Evolutionary conservation across 257 asterid species (phyloP), one percentile per base, ranked within the genome.

Genomic region (Echites panduratus): DNA sequence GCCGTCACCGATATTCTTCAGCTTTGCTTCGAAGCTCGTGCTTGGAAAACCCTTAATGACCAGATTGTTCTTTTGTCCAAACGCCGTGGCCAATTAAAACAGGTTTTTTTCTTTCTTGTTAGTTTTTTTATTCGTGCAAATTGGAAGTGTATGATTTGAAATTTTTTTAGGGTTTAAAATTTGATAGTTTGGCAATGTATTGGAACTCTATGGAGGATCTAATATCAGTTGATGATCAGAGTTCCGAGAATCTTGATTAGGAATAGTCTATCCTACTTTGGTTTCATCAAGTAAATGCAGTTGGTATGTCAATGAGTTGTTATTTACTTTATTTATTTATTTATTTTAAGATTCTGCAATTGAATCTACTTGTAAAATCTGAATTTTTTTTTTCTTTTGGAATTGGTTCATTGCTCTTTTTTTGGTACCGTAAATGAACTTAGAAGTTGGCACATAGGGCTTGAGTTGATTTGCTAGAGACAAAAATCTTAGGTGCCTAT

Each of bases 41-140:
- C 90, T 54, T 95, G 99, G 99, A 85, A 79, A 59, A 89, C 84
- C 22, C 90, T 95, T 47, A 89, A 87, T 44, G 99, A 95, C 26
- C 99, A 95, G 87, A 95, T 95, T 80, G 75, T 92, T 75, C 87
- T 92, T 20, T 76, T 92, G 44, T 95, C 98, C 66, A 95, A 95
- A 84, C 95, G 99, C 71, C 96, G 97, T 54, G 99, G 99, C 20
- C 98, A 95, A 85, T 81, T 95, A 77, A 95, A 95, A 72, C 99
- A 95, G 98, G 99, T 38, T 7, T 62, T 41, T 44, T 56, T 12
- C 7, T 52, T 70, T 8, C 67, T 66, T 63, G 2, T 2, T 7
- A 22, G 17, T 2, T 52, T 63, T 63, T 70, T 11, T 43, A 24
- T n/a, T 40, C 12, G 19, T 16, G n/a, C 41, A 16, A 40, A 14